A percentile compares a stretch with the other conserved stretches of the same genome.
phyloP scores from a whole-genome alignment of 139 green algal genomes.

The Mychonastes homosphaera region DNA sequence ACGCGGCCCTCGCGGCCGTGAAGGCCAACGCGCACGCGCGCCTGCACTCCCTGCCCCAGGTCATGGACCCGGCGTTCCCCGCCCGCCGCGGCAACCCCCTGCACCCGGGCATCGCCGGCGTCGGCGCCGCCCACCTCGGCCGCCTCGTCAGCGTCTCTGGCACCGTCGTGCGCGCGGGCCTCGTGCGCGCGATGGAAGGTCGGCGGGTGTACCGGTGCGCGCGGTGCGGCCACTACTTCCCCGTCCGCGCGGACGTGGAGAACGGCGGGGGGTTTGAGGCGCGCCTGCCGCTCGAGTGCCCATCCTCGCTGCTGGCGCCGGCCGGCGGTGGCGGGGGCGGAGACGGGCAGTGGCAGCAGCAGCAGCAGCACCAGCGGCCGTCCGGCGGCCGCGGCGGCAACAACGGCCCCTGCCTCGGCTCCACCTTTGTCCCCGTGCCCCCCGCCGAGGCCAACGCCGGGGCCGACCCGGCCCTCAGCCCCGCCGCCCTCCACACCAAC shows the following conservation, averaged over 20 bases:
- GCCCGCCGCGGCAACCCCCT: background rate
- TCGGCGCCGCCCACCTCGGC: constrained; percentile 43
- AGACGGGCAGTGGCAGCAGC: too few species aligned
- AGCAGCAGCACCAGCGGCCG: too few species aligned
- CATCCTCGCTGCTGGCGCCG: constrained; percentile 18
- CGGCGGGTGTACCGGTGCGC: constrained; percentile 37
- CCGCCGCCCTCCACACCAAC: background rate
- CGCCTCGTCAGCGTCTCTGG: constrained; percentile 55
- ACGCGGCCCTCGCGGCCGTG: background rate
- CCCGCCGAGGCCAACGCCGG: background rate
- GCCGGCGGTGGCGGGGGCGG: too few species aligned
- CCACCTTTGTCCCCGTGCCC: constrained; percentile 42
- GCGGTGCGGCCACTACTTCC: background rate
- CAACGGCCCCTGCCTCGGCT: constrained; percentile 33
- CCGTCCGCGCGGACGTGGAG: constrained; percentile 25
- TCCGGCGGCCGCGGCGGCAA: background rate
- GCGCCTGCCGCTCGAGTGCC: constrained; percentile 34
- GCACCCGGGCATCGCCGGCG: constrained; percentile 26
- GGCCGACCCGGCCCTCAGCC: background rate
- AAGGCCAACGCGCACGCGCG: constrained; percentile 43
- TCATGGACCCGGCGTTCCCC: constrained; percentile 29
- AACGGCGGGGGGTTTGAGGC: constrained; percentile 16
- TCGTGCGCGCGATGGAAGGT: constrained; percentile 63
- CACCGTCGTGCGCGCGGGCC: constrained; percentile 59
- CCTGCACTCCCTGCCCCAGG: constrained; percentile 30